phyloP scores from a whole-genome alignment of 176 grass and related monocot genomes.

The Juncus inflexus region DNA sequence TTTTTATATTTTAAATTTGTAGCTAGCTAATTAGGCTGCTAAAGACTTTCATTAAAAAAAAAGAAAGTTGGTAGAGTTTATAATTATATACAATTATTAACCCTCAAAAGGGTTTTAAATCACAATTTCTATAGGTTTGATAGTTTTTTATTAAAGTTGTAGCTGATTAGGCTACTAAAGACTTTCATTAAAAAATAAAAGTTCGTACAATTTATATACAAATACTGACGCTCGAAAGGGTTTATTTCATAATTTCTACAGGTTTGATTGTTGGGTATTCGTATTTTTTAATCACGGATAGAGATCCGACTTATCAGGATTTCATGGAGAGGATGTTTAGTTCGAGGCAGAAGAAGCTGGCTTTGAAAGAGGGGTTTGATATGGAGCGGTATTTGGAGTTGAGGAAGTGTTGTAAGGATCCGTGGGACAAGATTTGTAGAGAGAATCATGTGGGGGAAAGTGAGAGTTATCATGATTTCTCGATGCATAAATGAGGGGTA shows the following conservation, averaged over 20 bases:
- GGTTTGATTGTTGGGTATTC: constrained; percentile 71
- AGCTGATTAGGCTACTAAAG: too few species aligned
- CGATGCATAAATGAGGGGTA: constrained; percentile 45
- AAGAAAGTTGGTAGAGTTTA: too few species aligned
- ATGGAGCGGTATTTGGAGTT: constrained; percentile 75
- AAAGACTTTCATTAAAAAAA: too few species aligned
- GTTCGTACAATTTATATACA: too few species aligned
- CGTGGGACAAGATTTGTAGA: constrained; percentile 50
- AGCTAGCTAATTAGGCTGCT: too few species aligned
- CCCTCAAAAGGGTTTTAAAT: too few species aligned
- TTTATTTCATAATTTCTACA: constrained; percentile 70
- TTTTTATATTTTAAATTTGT: too few species aligned
- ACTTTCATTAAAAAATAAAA: too few species aligned
- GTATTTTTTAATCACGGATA: constrained; percentile 92
- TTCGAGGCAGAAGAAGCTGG: constrained; percentile 70
- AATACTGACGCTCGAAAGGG: not conserved
- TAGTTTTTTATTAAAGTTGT: too few species aligned
- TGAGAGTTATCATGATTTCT: constrained; percentile 48
- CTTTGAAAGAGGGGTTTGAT: constrained; percentile 63
- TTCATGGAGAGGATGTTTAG: constrained; percentile 86
- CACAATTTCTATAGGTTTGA: too few species aligned
- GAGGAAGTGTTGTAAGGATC: constrained; percentile 71
- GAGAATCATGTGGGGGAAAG: constrained; percentile 19
- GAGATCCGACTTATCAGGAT: constrained; percentile 89
- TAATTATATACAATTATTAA: too few species aligned